Evolutionary conservation across 148 eudicot species (phyloP).

Genomic region (Polygonum maritimum): DNA sequence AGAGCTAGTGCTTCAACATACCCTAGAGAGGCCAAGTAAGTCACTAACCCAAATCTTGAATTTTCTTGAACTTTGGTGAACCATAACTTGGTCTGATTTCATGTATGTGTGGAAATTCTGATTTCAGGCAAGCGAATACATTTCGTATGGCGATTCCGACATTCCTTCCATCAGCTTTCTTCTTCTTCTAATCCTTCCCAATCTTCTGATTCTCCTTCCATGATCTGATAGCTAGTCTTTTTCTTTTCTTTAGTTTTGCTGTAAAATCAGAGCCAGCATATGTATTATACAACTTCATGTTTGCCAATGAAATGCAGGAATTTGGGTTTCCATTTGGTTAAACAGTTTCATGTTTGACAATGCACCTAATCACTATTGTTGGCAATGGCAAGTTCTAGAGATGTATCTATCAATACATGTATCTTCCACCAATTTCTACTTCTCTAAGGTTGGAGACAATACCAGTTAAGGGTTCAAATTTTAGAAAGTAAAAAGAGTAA

Average conservation of each 20-base stretch:
- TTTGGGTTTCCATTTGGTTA: not conserved
- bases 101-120: not conserved
- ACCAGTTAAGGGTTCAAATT: too few species aligned
- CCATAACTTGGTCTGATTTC: not conserved
- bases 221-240: not conserved
- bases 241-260: not conserved
- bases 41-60: not conserved
- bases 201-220: not conserved
- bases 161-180: not conserved
- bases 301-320: not conserved
- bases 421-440: not conserved
- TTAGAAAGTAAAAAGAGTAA: not conserved
- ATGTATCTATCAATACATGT: not conserved
- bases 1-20: not conserved
- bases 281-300: not conserved
- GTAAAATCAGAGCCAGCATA: not conserved
- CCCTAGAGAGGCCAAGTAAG: slow-evolving; percentile 1
- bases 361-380: not conserved
- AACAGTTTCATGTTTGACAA: not conserved
- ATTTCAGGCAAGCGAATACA: not conserved
- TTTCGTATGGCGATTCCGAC: not conserved
- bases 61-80: not conserved
- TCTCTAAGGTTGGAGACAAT: not conserved
- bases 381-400: too few species aligned
- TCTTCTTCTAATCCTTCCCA: not conserved